These are phyloP conservation scores for Debaryomyces prosopidis DNA, from an alignment of 805 yeast genomes.

Conservation along the genomic window DNA sequence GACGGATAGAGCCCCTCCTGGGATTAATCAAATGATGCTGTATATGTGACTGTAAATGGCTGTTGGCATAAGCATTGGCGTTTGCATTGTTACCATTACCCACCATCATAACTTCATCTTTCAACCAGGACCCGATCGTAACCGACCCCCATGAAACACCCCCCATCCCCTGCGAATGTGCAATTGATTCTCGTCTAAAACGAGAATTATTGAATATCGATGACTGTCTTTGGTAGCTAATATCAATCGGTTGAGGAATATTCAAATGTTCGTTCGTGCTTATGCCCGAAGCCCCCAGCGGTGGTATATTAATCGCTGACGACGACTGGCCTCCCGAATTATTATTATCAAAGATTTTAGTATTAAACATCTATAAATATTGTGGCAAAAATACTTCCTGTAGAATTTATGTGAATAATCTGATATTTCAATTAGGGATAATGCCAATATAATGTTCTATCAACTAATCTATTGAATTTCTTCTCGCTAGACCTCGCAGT, in stretches of 20 bases:
- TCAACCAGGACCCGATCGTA: constrained; percentile 92
- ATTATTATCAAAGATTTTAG: constrained; percentile 39
- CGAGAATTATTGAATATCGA: constrained; percentile 41
- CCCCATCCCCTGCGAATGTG: constrained; percentile 97
- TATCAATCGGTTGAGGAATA: constrained; percentile 46
- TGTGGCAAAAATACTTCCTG: no score
- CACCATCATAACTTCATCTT: constrained; percentile 82
- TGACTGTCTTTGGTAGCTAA: constrained; percentile 42
- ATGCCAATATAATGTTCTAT: not conserved
- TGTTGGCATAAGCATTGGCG: constrained; percentile 7
- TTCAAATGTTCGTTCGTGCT: constrained; percentile 11
- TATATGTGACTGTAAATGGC: constrained; percentile 13
- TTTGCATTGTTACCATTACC: constrained; percentile 7
- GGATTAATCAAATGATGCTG: constrained; percentile 29
- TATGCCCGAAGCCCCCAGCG: constrained; percentile 6
- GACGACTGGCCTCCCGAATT: constrained; percentile 16
- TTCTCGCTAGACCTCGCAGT: no score
- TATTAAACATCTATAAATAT: constrained; percentile 35
- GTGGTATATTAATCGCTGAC: constrained; percentile 31
- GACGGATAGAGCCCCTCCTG: constrained; percentile 39
- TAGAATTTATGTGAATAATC: not conserved
- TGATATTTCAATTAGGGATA: not conserved
- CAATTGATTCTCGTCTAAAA: constrained; percentile 85
- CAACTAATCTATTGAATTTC: not conserved
- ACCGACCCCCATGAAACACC: constrained; percentile 97